Conservation (phyloP, 306 rosid species). For the Spatholobus suberectus region DNA sequence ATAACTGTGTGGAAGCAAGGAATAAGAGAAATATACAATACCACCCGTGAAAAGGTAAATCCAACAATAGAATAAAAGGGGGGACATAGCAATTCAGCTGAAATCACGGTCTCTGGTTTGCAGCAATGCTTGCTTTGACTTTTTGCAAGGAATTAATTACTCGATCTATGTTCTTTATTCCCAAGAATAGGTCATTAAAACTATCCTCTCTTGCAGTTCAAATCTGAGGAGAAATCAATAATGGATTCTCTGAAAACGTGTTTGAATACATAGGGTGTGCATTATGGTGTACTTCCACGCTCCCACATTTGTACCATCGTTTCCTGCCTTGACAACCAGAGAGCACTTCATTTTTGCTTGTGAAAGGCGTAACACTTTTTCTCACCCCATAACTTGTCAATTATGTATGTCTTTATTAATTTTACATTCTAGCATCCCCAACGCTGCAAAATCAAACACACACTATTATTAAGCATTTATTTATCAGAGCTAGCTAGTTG, state of each 20-base stretch:
- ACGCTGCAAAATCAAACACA: not conserved
- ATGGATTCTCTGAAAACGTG: slow-evolving; percentile 9
- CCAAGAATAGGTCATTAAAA: not conserved
- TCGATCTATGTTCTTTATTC: not conserved
- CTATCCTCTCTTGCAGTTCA: not conserved
- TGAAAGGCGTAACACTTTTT: not conserved
- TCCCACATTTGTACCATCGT: slow-evolving; percentile 30
- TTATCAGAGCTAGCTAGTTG: not conserved
- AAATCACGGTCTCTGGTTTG: slow-evolving; percentile 30
- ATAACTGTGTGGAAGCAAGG: not conserved
- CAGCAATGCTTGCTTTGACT: slow-evolving; percentile 5
- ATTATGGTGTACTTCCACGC: slow-evolving; percentile 21
- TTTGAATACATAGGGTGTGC: not conserved
- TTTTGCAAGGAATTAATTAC: slow-evolving; percentile 14
- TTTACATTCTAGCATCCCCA: not conserved
- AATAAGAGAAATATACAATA: not conserved
- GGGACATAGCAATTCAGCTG: slow-evolving; percentile 30
- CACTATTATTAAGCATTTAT: not conserved
- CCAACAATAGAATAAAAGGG: not conserved
- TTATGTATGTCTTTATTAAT: not conserved
- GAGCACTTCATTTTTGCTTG: slow-evolving; percentile 16
- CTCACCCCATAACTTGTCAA: slow-evolving; percentile 21
- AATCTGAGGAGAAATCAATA: not conserved
- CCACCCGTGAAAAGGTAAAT: slow-evolving; percentile 31
- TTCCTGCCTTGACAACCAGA: slow-evolving; percentile 21